Percentiles rank a stretch among this genome's conserved stretches.
phyloP scores from a whole-genome alignment of 805 yeast genomes.

The Candida montana region DNA sequence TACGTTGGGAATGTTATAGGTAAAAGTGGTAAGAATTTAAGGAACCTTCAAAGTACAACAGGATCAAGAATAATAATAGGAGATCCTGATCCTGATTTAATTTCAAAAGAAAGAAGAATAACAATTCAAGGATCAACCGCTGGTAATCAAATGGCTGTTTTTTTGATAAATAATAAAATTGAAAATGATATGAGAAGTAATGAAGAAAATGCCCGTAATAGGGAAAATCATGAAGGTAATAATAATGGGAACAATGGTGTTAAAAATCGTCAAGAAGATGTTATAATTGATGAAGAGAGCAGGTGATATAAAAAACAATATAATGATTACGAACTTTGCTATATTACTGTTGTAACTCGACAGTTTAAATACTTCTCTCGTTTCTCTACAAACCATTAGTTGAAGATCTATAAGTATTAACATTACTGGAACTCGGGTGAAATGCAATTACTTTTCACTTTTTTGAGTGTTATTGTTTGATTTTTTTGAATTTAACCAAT shows the following conservation, averaged over 20 bases:
- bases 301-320: background rate
- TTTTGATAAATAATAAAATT: constrained; percentile 62
- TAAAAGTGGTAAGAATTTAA: constrained; percentile 77
- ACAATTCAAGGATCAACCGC: constrained; percentile 62
- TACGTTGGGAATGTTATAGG: constrained; percentile 85
- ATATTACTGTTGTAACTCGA: too few relatives aligned
- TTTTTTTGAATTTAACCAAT: constrained; percentile 62
- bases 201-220: constrained; percentile 11
- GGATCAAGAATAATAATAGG: constrained; percentile 74
- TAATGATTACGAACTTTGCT: too few relatives aligned
- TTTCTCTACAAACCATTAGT: too few relatives aligned
- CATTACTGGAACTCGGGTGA: too few relatives aligned
- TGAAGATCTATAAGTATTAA: too few relatives aligned
- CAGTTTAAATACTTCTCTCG: too few relatives aligned
- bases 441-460: too few relatives aligned
- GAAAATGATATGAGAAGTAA: constrained; percentile 58
- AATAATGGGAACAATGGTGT: background rate
- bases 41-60: constrained; percentile 67
- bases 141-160: constrained; percentile 68
- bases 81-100: constrained; percentile 40
- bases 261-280: background rate
- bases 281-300: background rate
- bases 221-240: background rate
- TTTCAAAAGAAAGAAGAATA: constrained; percentile 53
- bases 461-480: constrained; percentile 5